phyloP scores from a whole-genome alignment of 78 protist species.

The Cavenderia fasciculata region DNA sequence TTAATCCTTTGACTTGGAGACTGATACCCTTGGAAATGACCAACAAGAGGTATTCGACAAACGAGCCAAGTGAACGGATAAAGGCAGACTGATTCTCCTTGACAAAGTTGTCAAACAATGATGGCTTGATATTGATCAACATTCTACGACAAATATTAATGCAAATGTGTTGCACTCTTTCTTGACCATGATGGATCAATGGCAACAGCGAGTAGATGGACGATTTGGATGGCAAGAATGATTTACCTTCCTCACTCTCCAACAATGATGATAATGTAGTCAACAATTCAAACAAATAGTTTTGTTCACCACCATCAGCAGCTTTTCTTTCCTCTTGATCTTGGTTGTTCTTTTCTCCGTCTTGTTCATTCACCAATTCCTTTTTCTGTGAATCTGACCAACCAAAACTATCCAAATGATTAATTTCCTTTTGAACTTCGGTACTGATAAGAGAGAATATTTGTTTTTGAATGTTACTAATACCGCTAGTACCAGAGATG shows the following conservation, averaged over 20 bases:
- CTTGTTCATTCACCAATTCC: background rate
- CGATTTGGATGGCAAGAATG: slow-evolving; percentile 58
- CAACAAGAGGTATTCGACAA: slow-evolving; percentile 5
- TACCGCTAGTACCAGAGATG: slow-evolving; percentile 7
- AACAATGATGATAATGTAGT: slow-evolving; percentile 15
- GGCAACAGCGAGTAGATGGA: slow-evolving; percentile 29
- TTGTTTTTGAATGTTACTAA: slow-evolving; percentile 47
- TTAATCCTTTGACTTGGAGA: slow-evolving; percentile 33
- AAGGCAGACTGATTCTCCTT: slow-evolving; percentile 5
- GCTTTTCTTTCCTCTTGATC: no score
- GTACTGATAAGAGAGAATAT: slow-evolving; percentile 45
- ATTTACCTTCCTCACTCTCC: slow-evolving; percentile 70
- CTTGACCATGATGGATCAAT: slow-evolving; percentile 33
- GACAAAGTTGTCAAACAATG: slow-evolving; percentile 22
- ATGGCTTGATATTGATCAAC: slow-evolving; percentile 52
- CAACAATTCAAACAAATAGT: slow-evolving; percentile 29
- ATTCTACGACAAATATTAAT: slow-evolving; percentile 30
- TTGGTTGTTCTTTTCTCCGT: background rate
- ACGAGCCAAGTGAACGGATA: background rate
- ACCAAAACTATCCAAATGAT: slow-evolving; percentile 9
- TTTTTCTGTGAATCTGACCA: background rate
- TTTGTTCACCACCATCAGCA: no score
- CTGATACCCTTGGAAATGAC: slow-evolving; percentile 16
- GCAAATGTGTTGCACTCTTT: background rate
- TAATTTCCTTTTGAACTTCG: slow-evolving; percentile 64